phyloP scores from a whole-genome alignment of 306 rosid genomes.

The Herpetospermum pedunculosum region DNA sequence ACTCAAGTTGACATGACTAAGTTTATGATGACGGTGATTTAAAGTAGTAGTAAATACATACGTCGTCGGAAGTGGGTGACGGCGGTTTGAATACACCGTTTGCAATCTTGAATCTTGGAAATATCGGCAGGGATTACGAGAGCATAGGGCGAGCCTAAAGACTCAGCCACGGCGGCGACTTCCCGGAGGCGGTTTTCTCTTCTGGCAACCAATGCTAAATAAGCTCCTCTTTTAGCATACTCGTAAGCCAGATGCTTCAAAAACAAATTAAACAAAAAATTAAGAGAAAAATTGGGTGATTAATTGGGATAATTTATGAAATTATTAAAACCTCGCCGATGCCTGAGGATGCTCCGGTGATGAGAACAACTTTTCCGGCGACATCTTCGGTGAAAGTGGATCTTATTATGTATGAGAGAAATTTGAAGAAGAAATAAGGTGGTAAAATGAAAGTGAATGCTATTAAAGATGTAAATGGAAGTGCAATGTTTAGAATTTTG shows the following conservation, averaged over 20 bases:
- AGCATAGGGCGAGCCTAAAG: conserved; percentile 50
- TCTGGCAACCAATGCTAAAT: conserved; percentile 37
- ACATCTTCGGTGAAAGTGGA: conserved; percentile 23
- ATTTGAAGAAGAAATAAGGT: conserved; percentile 19
- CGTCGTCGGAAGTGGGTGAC: conserved; percentile 29
- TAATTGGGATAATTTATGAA: too few relatives aligned
- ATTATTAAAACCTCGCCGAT: conserved; percentile 68
- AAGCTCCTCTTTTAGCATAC: conserved; percentile 54
- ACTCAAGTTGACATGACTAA: too few relatives aligned
- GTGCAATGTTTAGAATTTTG: too few relatives aligned
- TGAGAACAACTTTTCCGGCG: conserved; percentile 48
- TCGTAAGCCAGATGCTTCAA: conserved; percentile 60
- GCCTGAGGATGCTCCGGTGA: conserved; percentile 47
- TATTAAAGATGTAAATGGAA: too few relatives aligned
- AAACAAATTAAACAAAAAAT: too few relatives aligned
- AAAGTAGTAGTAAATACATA: too few relatives aligned
- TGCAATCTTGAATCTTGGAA: conserved; percentile 36
- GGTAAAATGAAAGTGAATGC: conserved; percentile 19
- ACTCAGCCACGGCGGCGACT: conserved; percentile 30
- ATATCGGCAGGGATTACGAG: conserved; percentile 43
- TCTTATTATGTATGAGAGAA: conserved; percentile 3
- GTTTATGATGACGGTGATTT: too few relatives aligned
- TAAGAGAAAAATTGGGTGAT: too few relatives aligned
- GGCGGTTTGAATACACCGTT: conserved; percentile 40
- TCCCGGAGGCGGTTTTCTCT: conserved; percentile 26